These are phyloP conservation scores for Yueomyces sinensis DNA, from an alignment of 805 yeast species.

Conservation along the genomic window DNA sequence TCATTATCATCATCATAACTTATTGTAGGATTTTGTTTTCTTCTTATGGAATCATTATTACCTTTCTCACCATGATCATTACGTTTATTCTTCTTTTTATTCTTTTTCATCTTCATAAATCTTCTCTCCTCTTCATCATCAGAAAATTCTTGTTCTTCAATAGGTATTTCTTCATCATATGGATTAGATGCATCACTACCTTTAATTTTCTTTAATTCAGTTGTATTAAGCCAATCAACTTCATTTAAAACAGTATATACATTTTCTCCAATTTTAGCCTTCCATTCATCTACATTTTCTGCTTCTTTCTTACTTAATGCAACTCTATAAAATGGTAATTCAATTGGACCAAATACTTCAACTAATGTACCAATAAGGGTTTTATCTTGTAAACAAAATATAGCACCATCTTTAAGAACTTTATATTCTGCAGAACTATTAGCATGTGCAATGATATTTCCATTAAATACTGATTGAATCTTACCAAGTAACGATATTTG, in stretches of 20 bases:
- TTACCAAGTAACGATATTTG: slow-evolving; percentile 64
- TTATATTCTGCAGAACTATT: slow-evolving; percentile 70
- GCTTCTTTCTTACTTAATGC: slow-evolving; percentile 29
- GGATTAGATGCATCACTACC: slow-evolving; percentile 95
- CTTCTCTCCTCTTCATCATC: slow-evolving; percentile 85
- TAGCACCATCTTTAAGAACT: slow-evolving; percentile 66
- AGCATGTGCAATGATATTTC: slow-evolving; percentile 60
- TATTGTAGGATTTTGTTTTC: too few relatives aligned
- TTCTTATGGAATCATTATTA: neutral
- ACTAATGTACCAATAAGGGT: slow-evolving; percentile 61
- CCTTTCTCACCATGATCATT: neutral
- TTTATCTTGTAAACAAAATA: slow-evolving; percentile 65
- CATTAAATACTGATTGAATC: slow-evolving; percentile 56
- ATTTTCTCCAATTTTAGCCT: slow-evolving; percentile 36
- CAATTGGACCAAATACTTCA: slow-evolving; percentile 84
- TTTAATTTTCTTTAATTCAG: slow-evolving; percentile 49
- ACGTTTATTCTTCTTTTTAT: slow-evolving; percentile 29
- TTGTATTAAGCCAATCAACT: slow-evolving; percentile 69
- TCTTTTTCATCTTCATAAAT: slow-evolving; percentile 50
- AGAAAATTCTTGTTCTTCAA: slow-evolving; percentile 87
- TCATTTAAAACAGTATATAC: slow-evolving; percentile 72
- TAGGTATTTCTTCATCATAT: slow-evolving; percentile 88
- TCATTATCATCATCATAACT: slow-evolving; percentile 8
- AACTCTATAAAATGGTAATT: slow-evolving; percentile 69
- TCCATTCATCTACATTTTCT: slow-evolving; percentile 21